Conservation (phyloP, 2,329 filamentous ascomycete genomes). For the Fusarium sp. region DNA sequence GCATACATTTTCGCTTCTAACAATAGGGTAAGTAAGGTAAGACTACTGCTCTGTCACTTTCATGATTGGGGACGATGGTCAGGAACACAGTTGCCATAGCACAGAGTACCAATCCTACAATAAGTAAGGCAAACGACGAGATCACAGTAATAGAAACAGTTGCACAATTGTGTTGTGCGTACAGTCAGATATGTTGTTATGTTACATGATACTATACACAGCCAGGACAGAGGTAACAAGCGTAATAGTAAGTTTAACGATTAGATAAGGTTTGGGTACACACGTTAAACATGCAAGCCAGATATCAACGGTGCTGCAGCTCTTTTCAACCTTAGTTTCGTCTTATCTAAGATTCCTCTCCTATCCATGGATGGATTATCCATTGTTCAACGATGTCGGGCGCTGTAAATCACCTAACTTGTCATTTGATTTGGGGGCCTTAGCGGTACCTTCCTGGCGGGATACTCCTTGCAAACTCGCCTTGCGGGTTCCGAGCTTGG, state of each 20-base stretch:
- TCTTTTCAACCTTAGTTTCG: not conserved
- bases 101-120: not conserved
- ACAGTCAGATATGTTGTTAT: not conserved
- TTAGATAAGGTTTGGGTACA: constrained; percentile 10
- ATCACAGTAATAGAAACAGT: not conserved
- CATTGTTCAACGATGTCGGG: not conserved
- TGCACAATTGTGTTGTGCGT: not conserved
- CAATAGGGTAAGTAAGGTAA: constrained; percentile 3
- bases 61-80: not conserved
- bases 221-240: not conserved
- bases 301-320: constrained; percentile 1
- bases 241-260: not conserved
- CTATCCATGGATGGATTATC: too few species aligned
- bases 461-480: not conserved
- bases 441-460: not conserved
- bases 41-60: not conserved
- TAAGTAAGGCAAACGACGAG: not conserved
- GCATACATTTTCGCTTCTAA: not conserved
- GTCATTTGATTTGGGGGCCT: too few species aligned
- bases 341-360: not conserved
- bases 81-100: not conserved
- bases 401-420: not conserved
- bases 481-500: not conserved
- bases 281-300: constrained; percentile 5
- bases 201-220: not conserved